phyloP scores from a whole-genome alignment of 164 flowering plant species.

The Taxillus chinensis region DNA sequence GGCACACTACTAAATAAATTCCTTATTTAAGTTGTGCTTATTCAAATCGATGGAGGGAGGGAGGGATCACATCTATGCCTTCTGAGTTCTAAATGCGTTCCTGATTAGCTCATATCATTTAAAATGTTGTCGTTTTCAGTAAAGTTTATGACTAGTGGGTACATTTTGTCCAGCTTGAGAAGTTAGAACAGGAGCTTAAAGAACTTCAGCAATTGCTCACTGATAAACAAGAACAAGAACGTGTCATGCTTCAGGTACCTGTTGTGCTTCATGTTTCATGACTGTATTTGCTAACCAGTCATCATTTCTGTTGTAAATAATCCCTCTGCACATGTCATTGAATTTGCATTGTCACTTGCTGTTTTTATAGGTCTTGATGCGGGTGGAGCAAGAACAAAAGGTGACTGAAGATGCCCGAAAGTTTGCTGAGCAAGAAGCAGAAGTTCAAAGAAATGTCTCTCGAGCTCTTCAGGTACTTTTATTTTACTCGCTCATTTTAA shows the following conservation, averaged over 20 bases:
- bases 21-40: no score
- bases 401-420: conserved; percentile 93
- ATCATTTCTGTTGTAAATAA: background rate
- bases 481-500: no score
- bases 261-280: no score
- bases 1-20: no score
- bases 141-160: no score
- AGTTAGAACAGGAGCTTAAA: conserved; percentile 62
- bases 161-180: conserved; percentile 55
- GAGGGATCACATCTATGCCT: no score
- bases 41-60: no score
- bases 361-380: conserved; percentile 64
- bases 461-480: conserved; percentile 74
- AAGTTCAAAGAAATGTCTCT: conserved; percentile 77
- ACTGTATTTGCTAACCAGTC: conserved; percentile 1
- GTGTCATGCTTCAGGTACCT: conserved; percentile 85
- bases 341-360: background rate
- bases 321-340: background rate
- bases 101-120: no score
- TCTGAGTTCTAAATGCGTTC: no score
- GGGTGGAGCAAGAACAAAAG: conserved; percentile 93
- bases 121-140: no score
- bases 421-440: conserved; percentile 94
- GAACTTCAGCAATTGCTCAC: conserved; percentile 60
- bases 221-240: conserved; percentile 93